phyloP scores from a whole-genome alignment of 495 filamentous ascomycete genomes.

The Podospora pseudopauciseta region DNA sequence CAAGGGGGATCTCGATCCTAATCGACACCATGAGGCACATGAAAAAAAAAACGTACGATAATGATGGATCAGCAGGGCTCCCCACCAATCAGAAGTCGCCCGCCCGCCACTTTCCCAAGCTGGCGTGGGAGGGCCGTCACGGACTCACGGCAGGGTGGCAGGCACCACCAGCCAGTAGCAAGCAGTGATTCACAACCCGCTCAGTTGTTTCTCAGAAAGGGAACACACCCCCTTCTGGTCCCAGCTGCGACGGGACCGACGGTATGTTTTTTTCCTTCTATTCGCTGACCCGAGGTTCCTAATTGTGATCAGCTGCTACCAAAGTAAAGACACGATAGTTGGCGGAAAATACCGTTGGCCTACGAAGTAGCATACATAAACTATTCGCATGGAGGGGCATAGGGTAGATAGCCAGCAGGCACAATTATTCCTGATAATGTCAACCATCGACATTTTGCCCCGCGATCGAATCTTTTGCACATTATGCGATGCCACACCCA shows the following conservation, averaged over 20 bases:
- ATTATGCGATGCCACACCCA: conserved; percentile 6
- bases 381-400: neutral
- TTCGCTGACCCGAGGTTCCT: neutral
- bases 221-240: neutral
- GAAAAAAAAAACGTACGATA: conserved; percentile 40
- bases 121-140: neutral
- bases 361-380: too few relatives aligned
- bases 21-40: conserved; percentile 32
- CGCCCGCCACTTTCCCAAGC: conserved; percentile 8
- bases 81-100: conserved; percentile 24
- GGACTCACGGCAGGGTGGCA: conserved; percentile 1
- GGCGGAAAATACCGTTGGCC: neutral
- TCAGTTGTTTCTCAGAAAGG: neutral
- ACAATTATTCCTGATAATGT: neutral
- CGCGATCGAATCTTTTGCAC: conserved; percentile 9
- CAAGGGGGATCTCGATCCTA: conserved; percentile 34
- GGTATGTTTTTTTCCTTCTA: neutral
- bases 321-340: neutral
- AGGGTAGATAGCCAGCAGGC: neutral
- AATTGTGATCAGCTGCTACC: neutral
- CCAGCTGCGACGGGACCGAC: neutral
- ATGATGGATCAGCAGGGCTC: conserved; percentile 19
- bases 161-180: neutral
- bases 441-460: conserved; percentile 12
- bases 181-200: neutral